Base-by-base conservation (phyloP, 176 grass and related monocot species). In the Paspalum notatum region DNA sequence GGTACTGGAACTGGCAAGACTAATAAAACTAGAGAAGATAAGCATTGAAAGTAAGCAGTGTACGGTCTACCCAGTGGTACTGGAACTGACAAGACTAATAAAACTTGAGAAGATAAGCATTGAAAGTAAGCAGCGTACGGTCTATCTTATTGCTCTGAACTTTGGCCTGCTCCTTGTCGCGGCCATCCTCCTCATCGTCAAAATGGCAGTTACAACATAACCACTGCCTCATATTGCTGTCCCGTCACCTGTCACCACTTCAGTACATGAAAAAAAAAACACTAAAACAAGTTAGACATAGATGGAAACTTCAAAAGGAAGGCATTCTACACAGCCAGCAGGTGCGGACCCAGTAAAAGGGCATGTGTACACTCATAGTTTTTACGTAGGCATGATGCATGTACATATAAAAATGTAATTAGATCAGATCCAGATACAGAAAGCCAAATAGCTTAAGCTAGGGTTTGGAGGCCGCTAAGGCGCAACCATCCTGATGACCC, bases 61-160 rank as follows among this genome's bases (percentile, higher is more conserved):
- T 64, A 90, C 88, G 32, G 7, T 86, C 88, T 1, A 61, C 32
- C 32, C 6, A 41, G 5, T 57, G 15, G 14, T 43, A 74, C 9
- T 15, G 4, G 45, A 86, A 74, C 57, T 24, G 42, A 81, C 61
- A 75, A 9, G 9, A 26, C 0, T 4, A 15, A 51, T 13, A 14
- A 48, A 26, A 61, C 4, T 26, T 2, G 37, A 32, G n/a, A 55
- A 76, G 27, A 72, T 0, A 52, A 25, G 12, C 12, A 40, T 10
- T 10, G 26, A 71, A 53, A 10, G 32, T 26, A 56, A 68, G 63
- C 3, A 17, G 14, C 79, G 0, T 64, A 90, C 88, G 37, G 7
- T 86, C 88, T 1, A 61, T 74, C 67, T 86, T 90, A 74, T 74
- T 86, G 32, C 73, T 65, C 59, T 67, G 83, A 82, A 83, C 52